Evolutionary conservation across 345 rosid genomes (phyloP).

Genomic region (Euphorbia lathyris): DNA sequence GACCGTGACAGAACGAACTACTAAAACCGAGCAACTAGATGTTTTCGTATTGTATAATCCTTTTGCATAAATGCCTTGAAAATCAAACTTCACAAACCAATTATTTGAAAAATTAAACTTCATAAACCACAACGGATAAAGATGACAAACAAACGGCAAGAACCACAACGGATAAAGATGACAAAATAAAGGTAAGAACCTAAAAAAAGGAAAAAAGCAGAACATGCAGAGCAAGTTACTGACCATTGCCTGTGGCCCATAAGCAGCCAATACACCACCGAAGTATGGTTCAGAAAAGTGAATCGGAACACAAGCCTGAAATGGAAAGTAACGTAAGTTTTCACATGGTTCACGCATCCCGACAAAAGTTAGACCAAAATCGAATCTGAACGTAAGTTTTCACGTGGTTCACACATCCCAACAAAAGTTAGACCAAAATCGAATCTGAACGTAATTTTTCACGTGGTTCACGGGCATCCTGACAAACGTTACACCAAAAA

Average conservation of each 20-base stretch:
- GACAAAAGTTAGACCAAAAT: constrained; percentile 8
- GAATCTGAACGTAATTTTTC: no score
- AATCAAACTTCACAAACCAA: constrained; percentile 19
- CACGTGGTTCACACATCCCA: constrained; percentile 16
- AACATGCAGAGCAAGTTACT: constrained; percentile 16
- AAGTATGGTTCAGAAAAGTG: constrained; percentile 55
- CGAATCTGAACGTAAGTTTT: constrained; percentile 15
- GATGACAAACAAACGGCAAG: background rate
- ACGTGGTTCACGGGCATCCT: constrained; percentile 16
- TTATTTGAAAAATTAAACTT: constrained; percentile 15
- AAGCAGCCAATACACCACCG: constrained; percentile 43
- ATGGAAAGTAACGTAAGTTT: constrained; percentile 14
- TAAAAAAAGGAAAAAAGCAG: background rate
- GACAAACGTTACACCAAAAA: constrained; percentile 8
- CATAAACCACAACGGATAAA: constrained; percentile 4
- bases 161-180: background rate
- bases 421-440: no score
- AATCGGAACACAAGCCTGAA: constrained; percentile 44
- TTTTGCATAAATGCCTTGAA: constrained; percentile 27
- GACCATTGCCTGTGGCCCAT: constrained; percentile 49
- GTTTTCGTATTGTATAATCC: constrained; percentile 7
- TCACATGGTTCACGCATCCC: constrained; percentile 16
- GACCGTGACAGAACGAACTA: no score
- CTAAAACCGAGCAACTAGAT: background rate
- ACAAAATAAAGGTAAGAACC: background rate